Evolutionary conservation across 331 rosid genomes (phyloP).

Genomic region (Quercus tomentella): DNA sequence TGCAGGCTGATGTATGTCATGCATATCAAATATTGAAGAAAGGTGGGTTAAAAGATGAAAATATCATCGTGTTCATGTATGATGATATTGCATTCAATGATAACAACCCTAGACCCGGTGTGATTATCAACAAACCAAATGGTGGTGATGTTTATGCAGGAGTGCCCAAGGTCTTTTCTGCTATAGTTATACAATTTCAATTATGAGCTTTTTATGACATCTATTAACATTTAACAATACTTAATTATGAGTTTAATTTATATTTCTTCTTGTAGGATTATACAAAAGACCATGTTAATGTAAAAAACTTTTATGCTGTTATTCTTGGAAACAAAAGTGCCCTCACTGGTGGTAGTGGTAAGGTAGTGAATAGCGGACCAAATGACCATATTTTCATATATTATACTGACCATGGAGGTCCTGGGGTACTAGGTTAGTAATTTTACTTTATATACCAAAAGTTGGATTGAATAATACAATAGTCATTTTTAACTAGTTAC

Average conservation of each 20-base stretch:
- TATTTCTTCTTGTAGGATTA: constrained; percentile 34
- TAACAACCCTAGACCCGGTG: constrained; percentile 45
- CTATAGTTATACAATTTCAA: background rate
- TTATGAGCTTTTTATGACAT: background rate
- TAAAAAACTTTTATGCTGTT: constrained; percentile 36
- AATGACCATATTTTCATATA: constrained; percentile 52
- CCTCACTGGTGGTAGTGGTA: constrained; percentile 55
- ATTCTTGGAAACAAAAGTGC: constrained; percentile 41
- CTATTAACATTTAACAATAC: background rate
- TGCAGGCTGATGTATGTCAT: constrained; percentile 66
- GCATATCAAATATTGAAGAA: constrained; percentile 59
- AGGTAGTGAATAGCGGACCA: constrained; percentile 49
- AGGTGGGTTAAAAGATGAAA: constrained; percentile 59
- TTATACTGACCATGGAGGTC: constrained; percentile 50
- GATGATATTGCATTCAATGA: background rate
- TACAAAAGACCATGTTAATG: constrained; percentile 22
- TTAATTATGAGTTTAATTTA: background rate
- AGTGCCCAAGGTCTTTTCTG: constrained; percentile 49
- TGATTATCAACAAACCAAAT: constrained; percentile 51
- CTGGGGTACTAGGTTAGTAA: constrained; percentile 43
- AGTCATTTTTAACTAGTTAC: background rate
- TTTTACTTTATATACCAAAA: background rate
- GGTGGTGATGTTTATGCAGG: constrained; percentile 59
- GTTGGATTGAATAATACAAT: too few species aligned
- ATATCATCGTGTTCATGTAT: constrained; percentile 57